phyloP scores from a whole-genome alignment of 2,329 filamentous ascomycete species.

The Xylariales sp. region DNA sequence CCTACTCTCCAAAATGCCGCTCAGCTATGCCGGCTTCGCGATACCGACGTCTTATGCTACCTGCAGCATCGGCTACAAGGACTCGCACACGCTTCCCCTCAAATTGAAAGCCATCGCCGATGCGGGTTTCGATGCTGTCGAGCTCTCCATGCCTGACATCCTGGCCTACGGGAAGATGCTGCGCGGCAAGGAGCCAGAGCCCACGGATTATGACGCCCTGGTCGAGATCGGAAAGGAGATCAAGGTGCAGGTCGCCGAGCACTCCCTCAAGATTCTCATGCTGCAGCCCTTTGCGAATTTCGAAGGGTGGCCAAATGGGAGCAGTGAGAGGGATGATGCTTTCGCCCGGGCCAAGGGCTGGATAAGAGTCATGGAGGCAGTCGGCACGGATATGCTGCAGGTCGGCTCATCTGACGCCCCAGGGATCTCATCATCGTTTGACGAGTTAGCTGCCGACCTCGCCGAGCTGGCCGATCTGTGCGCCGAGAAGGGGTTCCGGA shows the following conservation, averaged over 20 bases:
- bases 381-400: constrained; percentile 67
- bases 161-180: constrained; percentile 52
- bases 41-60: constrained; percentile 25
- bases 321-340: constrained; percentile 54
- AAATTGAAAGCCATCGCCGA: constrained; percentile 60
- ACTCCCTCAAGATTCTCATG: constrained; percentile 61
- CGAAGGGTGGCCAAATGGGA: constrained; percentile 64
- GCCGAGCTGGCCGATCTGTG: constrained; percentile 60
- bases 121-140: constrained; percentile 64
- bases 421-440: constrained; percentile 44
- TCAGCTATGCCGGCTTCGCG: constrained; percentile 14
- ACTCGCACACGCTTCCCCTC: constrained; percentile 47
- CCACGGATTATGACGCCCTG: constrained; percentile 57
- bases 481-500: constrained; percentile 47
- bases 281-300: constrained; percentile 75
- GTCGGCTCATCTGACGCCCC: constrained; percentile 61
- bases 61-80: constrained; percentile 24
- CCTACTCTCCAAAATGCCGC: constrained; percentile 20
- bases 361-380: constrained; percentile 67
- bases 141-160: constrained; percentile 72
- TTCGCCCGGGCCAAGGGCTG: constrained; percentile 61
- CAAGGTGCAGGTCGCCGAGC: constrained; percentile 46
- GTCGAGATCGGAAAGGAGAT: constrained; percentile 50
- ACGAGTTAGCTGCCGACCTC: constrained; percentile 56
- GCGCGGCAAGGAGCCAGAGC: constrained; percentile 43